Evolutionary conservation across 306 rosid genomes (phyloP), one percentile per base, ranked within the genome.

Genomic region (Begonia masoniana): DNA sequence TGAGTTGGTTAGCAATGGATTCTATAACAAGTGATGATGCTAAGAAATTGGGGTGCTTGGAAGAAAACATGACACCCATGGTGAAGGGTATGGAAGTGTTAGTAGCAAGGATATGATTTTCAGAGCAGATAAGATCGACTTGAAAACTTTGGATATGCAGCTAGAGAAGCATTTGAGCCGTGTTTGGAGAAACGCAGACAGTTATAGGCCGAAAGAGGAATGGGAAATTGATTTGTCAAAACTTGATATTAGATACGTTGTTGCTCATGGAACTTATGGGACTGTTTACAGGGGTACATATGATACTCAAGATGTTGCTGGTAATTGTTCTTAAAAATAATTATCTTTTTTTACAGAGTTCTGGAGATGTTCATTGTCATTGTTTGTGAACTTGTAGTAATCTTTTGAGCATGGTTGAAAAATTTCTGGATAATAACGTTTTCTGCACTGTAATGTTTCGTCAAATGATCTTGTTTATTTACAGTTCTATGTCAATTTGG

Each of bases 211-310:
- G 13, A 76, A 58, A 65, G 96, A 91, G 55, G 94, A 74, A 43
- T 91, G 97, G 96, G 97, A 83, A 76, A 73, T 91, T 60, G 96
- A 91, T 55, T 68, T 91, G 64, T 67, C 92, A 42, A 85, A 82
- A 75, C 74, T 91, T 76, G 79, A 81, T 43, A 69, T 91, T 16
- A 63, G 82, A 62, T 78, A 85, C 57, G 58, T 59, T 55, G 74
- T 91, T 19, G 96, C 97, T 69, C 82, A 76, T 35, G 97, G 96
- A 36, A 77, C 97, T 12, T 91, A 78, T 68, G 97, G 97, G 46
- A 76, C 69, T 35, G 84, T 91, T 21, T 91, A 76, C 57, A 73
- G 83, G 75, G 97, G 94, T 61, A 71, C 83, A 23, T 91, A 91
- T 66, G 97, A 83, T 56, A 60, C 12, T 13, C 82, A 66, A 78